A percentile compares a stretch with the other conserved stretches of the same genome.
phyloP scores from a whole-genome alignment of 2,329 filamentous ascomycete species.

The Purpureocillium lavendulum region DNA sequence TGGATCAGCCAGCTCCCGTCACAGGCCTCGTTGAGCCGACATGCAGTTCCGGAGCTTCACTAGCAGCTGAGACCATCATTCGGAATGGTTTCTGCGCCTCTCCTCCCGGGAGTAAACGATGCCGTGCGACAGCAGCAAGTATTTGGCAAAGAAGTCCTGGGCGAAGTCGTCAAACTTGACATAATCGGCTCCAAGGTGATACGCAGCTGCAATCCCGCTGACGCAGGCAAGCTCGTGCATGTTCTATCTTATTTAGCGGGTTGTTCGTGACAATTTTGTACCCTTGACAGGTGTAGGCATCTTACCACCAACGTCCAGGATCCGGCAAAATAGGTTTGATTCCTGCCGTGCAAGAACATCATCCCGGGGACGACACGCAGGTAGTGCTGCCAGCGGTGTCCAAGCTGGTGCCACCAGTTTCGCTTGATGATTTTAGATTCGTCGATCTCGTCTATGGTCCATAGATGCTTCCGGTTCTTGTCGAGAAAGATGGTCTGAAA shows the following conservation, averaged over 20 bases:
- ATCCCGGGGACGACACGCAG: slow-evolving; percentile 59
- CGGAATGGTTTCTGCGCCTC: slow-evolving; percentile 13
- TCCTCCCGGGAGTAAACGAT: slow-evolving; percentile 27
- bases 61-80: not conserved
- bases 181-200: slow-evolving; percentile 59
- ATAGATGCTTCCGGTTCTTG: slow-evolving; percentile 45
- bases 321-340: slow-evolving; percentile 54
- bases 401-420: slow-evolving; percentile 63
- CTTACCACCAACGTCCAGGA: slow-evolving; percentile 61
- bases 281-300: too few species aligned
- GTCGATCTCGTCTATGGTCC: slow-evolving; percentile 52
- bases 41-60: too few species aligned
- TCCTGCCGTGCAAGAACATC: slow-evolving; percentile 62
- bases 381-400: slow-evolving; percentile 57
- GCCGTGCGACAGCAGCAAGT: slow-evolving; percentile 35
- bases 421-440: slow-evolving; percentile 50
- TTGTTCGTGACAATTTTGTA: too few species aligned
- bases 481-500: slow-evolving; percentile 65
- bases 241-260: slow-evolving; percentile 30
- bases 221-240: slow-evolving; percentile 65
- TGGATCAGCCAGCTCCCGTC: too few species aligned
- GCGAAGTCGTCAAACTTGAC: slow-evolving; percentile 47
- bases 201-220: slow-evolving; percentile 62
- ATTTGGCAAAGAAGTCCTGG: slow-evolving; percentile 38
- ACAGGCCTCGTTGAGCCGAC: too few species aligned